phyloP scores from a whole-genome alignment of 495 filamentous ascomycete genomes.

The Lepraria neglecta region DNA sequence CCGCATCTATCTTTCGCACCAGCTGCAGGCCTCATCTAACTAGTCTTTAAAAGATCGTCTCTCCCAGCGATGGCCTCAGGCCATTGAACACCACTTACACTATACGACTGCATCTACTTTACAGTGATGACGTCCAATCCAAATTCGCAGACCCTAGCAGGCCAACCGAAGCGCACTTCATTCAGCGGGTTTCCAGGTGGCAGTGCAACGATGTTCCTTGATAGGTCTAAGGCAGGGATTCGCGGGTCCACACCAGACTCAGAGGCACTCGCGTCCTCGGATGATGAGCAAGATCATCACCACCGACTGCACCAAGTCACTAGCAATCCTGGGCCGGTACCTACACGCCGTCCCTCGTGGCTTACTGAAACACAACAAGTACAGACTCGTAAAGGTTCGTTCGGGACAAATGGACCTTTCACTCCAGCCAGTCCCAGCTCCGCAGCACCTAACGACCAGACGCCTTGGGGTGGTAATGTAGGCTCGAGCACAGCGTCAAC shows the following conservation, averaged over 20 bases:
- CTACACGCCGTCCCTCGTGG: constrained; percentile 49
- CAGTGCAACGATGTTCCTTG: constrained; percentile 58
- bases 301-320: constrained; percentile 34
- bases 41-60: background rate
- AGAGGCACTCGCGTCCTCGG: constrained; percentile 85
- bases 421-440: constrained; percentile 72
- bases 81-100: background rate
- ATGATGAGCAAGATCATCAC: constrained; percentile 68
- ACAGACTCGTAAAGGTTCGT: constrained; percentile 45
- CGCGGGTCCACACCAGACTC: constrained; percentile 86
- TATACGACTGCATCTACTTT: background rate
- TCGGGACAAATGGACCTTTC: constrained; percentile 50
- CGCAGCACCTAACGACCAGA: constrained; percentile 60
- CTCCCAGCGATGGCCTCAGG: constrained; percentile 2
- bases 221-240: constrained; percentile 59
- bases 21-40: background rate
- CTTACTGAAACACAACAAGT: constrained; percentile 45
- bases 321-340: constrained; percentile 35
- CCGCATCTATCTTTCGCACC: background rate
- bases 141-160: constrained; percentile 17
- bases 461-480: constrained; percentile 54
- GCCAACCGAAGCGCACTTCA: constrained; percentile 26
- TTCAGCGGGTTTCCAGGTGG: constrained; percentile 26
- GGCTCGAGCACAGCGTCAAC: constrained; percentile 44
- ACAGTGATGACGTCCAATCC: constrained; percentile 20